Conservation (phyloP, 2,329 filamentous ascomycete genomes). For the Lachnellula arida region DNA sequence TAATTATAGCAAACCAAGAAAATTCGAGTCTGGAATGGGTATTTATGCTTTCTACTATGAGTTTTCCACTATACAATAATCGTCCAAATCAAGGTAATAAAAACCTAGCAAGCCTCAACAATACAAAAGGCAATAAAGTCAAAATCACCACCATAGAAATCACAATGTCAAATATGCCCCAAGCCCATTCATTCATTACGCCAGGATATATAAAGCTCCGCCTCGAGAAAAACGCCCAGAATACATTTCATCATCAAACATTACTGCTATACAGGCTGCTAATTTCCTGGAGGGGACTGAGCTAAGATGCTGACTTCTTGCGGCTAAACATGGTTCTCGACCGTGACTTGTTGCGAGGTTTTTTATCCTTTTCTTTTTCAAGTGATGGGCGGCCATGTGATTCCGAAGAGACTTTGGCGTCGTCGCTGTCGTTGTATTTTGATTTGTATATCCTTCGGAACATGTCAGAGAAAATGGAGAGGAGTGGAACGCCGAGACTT, state of each 20-base stretch:
- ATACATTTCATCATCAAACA: not conserved
- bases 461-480: not conserved
- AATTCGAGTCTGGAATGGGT: not conserved
- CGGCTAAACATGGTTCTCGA: constrained; percentile 68
- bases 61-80: not conserved
- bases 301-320: constrained; percentile 16
- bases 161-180: too few species aligned
- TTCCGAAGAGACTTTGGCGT: constrained; percentile 33
- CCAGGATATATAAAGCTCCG: not conserved
- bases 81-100: not conserved
- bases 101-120: not conserved
- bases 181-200: not conserved
- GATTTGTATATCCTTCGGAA: constrained; percentile 83
- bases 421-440: constrained; percentile 73
- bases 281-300: not conserved
- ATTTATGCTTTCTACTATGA: not conserved
- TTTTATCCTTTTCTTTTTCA: constrained; percentile 46
- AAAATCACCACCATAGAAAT: not conserved
- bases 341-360: constrained; percentile 69
- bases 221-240: not conserved
- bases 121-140: not conserved
- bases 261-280: not conserved
- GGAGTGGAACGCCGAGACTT: constrained; percentile 34
- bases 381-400: constrained; percentile 33
- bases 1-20: too few species aligned